phyloP scores from a whole-genome alignment of 2,329 filamentous ascomycete genomes.

The Lasiodiplodia gonubiensis region DNA sequence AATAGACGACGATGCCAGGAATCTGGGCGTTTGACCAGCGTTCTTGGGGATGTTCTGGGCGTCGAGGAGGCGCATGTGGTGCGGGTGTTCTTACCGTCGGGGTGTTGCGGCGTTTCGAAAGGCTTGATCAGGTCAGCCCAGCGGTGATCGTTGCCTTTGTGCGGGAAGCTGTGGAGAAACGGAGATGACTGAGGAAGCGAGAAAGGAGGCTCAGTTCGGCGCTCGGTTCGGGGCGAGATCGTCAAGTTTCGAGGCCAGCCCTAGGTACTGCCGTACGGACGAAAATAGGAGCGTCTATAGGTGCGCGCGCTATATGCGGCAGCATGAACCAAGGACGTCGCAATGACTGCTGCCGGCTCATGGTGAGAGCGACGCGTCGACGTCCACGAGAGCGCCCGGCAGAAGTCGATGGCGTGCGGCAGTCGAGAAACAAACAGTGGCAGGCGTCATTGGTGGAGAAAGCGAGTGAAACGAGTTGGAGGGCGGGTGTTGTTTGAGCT shows the following conservation, averaged over 20 bases:
- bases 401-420: not conserved
- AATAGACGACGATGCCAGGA: not conserved
- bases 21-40: slow-evolving; percentile 11
- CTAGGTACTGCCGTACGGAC: not conserved
- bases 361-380: not conserved
- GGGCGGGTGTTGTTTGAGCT: slow-evolving; percentile 15
- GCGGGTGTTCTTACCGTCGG: not conserved
- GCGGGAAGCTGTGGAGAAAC: slow-evolving; percentile 12
- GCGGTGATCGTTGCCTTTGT: slow-evolving; percentile 16
- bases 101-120: not conserved
- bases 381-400: not conserved
- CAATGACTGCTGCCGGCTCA: not conserved
- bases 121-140: not conserved
- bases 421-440: not conserved
- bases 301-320: not conserved
- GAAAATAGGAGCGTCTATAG: slow-evolving; percentile 10
- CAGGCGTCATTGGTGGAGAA: slow-evolving; percentile 24
- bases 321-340: not conserved
- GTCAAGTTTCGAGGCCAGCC: slow-evolving; percentile 1
- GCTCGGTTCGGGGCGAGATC: not conserved
- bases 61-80: not conserved
- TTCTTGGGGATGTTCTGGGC: not conserved
- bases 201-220: slow-evolving; percentile 22
- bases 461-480: slow-evolving; percentile 19
- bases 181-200: slow-evolving; percentile 18